These are phyloP conservation scores for Cladophialophora carrionii DNA, from an alignment of 2,329 filamentous ascomycete genomes.

Conservation along the genomic window DNA sequence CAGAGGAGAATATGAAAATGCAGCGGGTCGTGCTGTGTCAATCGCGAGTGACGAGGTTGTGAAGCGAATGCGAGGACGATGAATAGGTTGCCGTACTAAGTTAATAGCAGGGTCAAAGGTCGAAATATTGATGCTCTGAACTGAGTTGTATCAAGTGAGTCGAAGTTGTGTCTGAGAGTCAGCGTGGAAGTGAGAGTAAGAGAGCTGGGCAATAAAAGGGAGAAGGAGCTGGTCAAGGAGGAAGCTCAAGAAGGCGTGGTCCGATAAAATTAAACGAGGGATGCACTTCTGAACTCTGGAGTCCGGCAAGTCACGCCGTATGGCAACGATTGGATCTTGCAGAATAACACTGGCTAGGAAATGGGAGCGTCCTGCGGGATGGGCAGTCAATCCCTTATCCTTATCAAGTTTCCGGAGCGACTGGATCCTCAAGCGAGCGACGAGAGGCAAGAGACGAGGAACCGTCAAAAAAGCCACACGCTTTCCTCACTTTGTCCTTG, in stretches of 20 bases:
- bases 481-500: slow-evolving; percentile 8
- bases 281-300: slow-evolving; percentile 8
- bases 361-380: not conserved
- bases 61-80: slow-evolving; percentile 6
- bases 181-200: slow-evolving; percentile 17
- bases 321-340: slow-evolving; percentile 10
- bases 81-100: slow-evolving; percentile 28
- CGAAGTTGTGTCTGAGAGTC: not conserved
- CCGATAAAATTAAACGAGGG: slow-evolving; percentile 16
- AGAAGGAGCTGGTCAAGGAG: slow-evolving; percentile 14
- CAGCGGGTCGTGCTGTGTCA: not conserved
- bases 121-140: not conserved
- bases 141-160: not conserved
- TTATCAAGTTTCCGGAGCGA: slow-evolving; percentile 33
- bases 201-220: slow-evolving; percentile 5
- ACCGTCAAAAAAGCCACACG: slow-evolving; percentile 5
- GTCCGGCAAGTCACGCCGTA: slow-evolving; percentile 5
- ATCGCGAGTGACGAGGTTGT: not conserved
- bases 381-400: slow-evolving; percentile 13
- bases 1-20: not conserved
- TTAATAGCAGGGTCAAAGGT: slow-evolving; percentile 31
- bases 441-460: slow-evolving; percentile 13
- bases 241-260: not conserved
- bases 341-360: not conserved
- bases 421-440: slow-evolving; percentile 12